Evolutionary conservation across 345 rosid species (phyloP).

Genomic region (Sisymbrium altissimum): DNA sequence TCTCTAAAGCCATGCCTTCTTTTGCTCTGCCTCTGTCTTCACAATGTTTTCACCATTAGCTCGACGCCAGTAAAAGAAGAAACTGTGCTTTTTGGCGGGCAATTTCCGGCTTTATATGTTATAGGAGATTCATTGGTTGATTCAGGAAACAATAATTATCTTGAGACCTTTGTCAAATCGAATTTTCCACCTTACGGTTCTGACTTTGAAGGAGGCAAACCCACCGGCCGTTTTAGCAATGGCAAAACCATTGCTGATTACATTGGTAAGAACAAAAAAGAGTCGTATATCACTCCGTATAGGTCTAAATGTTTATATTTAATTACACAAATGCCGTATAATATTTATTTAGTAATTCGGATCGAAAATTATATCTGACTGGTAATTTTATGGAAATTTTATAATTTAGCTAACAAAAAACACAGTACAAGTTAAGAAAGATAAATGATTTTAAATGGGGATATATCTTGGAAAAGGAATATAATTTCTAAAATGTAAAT

Average conservation of each 20-base stretch:
- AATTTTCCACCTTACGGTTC: constrained; percentile 61
- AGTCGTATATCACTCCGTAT: not conserved
- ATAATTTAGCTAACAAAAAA: not conserved
- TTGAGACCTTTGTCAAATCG: constrained; percentile 30
- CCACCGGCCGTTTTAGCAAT: constrained; percentile 55
- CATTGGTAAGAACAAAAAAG: constrained; percentile 37
- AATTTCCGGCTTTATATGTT: constrained; percentile 38
- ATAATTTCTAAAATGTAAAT: too few species aligned
- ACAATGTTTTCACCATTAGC: constrained; percentile 3
- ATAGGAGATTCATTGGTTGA: constrained; percentile 70
- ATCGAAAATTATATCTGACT: not conserved
- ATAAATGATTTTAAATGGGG: too few species aligned
- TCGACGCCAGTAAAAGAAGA: constrained; percentile 6
- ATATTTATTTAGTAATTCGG: too few species aligned
- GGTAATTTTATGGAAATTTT: not conserved
- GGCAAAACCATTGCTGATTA: constrained; percentile 46
- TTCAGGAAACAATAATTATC: constrained; percentile 58
- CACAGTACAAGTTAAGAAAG: too few species aligned
- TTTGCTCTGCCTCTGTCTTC: not conserved
- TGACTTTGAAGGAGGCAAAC: constrained; percentile 41
- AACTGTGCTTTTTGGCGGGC: constrained; percentile 12
- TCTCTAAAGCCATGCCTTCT: not conserved
- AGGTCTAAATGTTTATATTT: too few species aligned
- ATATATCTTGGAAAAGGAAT: too few species aligned
- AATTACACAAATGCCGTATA: too few species aligned